phyloP scores from a whole-genome alignment of 345 rosid genomes.

The Sisymbrium irio region DNA sequence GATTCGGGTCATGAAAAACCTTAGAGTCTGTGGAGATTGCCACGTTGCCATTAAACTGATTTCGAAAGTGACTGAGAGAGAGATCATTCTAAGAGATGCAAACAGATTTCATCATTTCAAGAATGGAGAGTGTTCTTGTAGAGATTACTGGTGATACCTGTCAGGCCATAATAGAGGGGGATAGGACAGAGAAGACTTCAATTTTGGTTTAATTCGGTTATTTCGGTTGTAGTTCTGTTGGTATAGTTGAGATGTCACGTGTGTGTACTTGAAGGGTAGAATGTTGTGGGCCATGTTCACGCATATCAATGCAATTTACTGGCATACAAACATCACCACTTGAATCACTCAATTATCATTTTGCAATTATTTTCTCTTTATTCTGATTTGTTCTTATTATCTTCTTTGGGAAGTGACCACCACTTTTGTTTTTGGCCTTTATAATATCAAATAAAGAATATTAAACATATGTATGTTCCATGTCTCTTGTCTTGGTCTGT shows the following conservation, averaged over 20 bases:
- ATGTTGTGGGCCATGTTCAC: conserved; percentile 15
- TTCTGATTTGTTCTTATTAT: conserved; percentile 18
- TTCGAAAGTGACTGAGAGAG: conserved; percentile 61
- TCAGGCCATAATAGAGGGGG: not conserved
- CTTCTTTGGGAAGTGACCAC: conserved; percentile 24
- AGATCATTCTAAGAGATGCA: conserved; percentile 77
- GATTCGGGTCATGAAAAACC: conserved; percentile 76
- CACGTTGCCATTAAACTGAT: conserved; percentile 71
- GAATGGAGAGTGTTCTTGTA: conserved; percentile 72
- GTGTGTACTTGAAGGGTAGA: not conserved
- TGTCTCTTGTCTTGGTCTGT: conserved; percentile 14
- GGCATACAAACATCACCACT: not conserved
- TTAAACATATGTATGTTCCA: conserved; percentile 1
- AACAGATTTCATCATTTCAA: conserved; percentile 80
- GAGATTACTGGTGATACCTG: conserved; percentile 59
- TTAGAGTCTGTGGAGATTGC: conserved; percentile 80
- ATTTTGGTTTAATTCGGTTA: not conserved
- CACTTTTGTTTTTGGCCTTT: conserved; percentile 15
- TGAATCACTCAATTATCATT: conserved; percentile 17
- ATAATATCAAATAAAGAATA: conserved; percentile 6
- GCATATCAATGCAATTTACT: conserved; percentile 20
- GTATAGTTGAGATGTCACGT: not conserved
- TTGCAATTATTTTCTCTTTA: not conserved
- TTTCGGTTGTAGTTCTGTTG: not conserved
- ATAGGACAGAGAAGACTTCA: not conserved